phyloP scores from a whole-genome alignment of 2,329 filamentous ascomycete species.

The Periglandula ipomoeae region DNA sequence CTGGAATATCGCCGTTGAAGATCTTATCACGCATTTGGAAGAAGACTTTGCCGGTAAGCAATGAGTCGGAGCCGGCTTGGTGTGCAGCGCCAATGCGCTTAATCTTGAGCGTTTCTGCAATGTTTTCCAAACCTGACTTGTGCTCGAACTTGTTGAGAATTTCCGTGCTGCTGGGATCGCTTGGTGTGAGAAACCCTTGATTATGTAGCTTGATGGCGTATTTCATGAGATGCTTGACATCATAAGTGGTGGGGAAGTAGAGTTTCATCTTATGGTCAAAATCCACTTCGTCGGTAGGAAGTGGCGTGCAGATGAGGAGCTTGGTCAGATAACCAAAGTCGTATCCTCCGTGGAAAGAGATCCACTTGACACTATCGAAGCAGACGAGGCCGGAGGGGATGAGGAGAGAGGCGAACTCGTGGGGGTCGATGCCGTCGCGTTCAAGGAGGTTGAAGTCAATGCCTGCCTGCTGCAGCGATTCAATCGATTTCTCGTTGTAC shows the following conservation, averaged over 20 bases:
- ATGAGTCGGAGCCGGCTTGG: slow-evolving; percentile 86
- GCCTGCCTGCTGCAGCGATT: slow-evolving; percentile 82
- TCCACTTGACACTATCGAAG: slow-evolving; percentile 84
- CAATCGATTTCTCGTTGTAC: slow-evolving; percentile 93
- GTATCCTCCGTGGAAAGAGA: slow-evolving; percentile 95
- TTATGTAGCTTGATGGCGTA: slow-evolving; percentile 66
- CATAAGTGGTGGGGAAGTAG: slow-evolving; percentile 89
- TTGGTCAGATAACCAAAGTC: slow-evolving; percentile 98
- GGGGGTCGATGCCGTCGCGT: slow-evolving; percentile 81
- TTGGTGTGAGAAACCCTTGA: slow-evolving; percentile 51
- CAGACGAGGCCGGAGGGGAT: slow-evolving; percentile 89
- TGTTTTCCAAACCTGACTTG: slow-evolving; percentile 86
- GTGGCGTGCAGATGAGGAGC: slow-evolving; percentile 70
- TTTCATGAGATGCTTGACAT: slow-evolving; percentile 97
- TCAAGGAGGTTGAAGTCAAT: slow-evolving; percentile 82
- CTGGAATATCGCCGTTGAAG: slow-evolving; percentile 72
- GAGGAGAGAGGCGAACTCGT: slow-evolving; percentile 79
- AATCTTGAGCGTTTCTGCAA: slow-evolving; percentile 86
- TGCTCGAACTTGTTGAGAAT: slow-evolving; percentile 79
- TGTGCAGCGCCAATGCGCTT: slow-evolving; percentile 82
- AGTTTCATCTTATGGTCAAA: slow-evolving; percentile 84
- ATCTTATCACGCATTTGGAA: slow-evolving; percentile 87
- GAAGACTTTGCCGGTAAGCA: slow-evolving; percentile 89
- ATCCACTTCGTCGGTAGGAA: slow-evolving; percentile 82
- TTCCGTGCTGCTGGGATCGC: slow-evolving; percentile 56